phyloP scores from a whole-genome alignment of 805 yeast species.

The Myxozyma neglecta region DNA sequence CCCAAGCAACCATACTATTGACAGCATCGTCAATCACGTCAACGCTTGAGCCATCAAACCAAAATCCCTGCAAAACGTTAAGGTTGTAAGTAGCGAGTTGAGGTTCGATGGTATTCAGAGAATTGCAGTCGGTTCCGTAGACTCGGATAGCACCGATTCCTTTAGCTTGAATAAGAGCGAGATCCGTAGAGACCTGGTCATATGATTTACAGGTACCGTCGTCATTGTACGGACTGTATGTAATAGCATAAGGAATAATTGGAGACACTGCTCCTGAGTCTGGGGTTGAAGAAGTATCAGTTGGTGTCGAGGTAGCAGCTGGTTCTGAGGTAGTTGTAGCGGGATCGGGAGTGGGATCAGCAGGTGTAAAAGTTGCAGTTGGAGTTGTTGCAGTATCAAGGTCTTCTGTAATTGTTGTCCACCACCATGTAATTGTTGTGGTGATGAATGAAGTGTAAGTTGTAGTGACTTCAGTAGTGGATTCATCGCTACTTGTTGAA shows the following conservation, averaged over 20 bases:
- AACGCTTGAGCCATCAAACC: slow-evolving; percentile 66
- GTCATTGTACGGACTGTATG: slow-evolving; percentile 60
- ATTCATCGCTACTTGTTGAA: slow-evolving; percentile 6
- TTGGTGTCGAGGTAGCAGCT: neutral
- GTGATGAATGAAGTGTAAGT: slow-evolving; percentile 4
- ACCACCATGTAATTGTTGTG: slow-evolving; percentile 21
- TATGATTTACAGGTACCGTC: slow-evolving; percentile 61
- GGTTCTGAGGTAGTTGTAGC: neutral
- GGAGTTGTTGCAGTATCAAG: neutral
- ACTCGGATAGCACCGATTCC: slow-evolving; percentile 69
- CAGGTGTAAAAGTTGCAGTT: neutral
- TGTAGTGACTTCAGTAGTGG: slow-evolving; percentile 19
- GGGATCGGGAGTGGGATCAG: neutral
- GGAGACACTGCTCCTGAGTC: slow-evolving; percentile 17
- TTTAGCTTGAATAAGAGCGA: slow-evolving; percentile 55
- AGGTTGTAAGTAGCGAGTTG: slow-evolving; percentile 48
- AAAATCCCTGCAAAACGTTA: slow-evolving; percentile 81
- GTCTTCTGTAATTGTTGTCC: slow-evolving; percentile 15
- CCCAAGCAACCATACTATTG: slow-evolving; percentile 51
- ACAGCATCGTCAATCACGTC: slow-evolving; percentile 67
- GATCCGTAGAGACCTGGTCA: slow-evolving; percentile 58
- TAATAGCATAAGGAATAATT: slow-evolving; percentile 17
- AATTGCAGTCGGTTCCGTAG: slow-evolving; percentile 86
- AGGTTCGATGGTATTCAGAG: slow-evolving; percentile 48
- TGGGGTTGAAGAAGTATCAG: slow-evolving; percentile 5